Conservation (phyloP, 2,329 filamentous ascomycete genomes). For the Fusarium tuaranense region DNA sequence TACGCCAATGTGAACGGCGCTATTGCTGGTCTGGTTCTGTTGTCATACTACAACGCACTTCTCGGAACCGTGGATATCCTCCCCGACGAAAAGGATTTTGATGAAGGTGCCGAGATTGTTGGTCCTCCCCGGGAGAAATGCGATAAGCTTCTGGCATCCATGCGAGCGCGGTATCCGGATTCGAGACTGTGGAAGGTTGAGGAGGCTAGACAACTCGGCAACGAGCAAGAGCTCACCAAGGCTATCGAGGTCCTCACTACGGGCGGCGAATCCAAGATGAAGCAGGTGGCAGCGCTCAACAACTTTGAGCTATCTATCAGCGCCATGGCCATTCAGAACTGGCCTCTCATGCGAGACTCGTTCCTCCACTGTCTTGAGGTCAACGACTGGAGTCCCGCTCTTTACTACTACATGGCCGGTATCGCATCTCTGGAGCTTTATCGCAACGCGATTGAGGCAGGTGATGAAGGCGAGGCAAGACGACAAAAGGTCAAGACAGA, state of each 20-base stretch:
- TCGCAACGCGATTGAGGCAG: slow-evolving; percentile 64
- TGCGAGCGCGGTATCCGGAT: slow-evolving; percentile 83
- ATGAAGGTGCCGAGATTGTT: slow-evolving; percentile 68
- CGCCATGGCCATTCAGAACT: slow-evolving; percentile 83
- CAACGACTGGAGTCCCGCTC: slow-evolving; percentile 89
- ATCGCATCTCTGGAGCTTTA: slow-evolving; percentile 85
- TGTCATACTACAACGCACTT: slow-evolving; percentile 90
- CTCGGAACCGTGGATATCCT: slow-evolving; percentile 91
- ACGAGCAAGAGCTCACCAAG: slow-evolving; percentile 72
- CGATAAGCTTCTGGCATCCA: slow-evolving; percentile 73
- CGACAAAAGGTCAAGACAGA: slow-evolving; percentile 73
- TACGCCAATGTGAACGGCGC: slow-evolving; percentile 94
- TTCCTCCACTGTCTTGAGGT: slow-evolving; percentile 82
- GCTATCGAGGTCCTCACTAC: slow-evolving; percentile 74
- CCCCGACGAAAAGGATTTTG: slow-evolving; percentile 67
- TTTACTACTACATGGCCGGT: slow-evolving; percentile 92
- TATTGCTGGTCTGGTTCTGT: slow-evolving; percentile 82
- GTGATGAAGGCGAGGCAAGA: slow-evolving; percentile 59
- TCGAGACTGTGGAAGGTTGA: slow-evolving; percentile 90
- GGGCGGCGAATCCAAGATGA: slow-evolving; percentile 77
- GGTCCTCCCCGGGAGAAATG: slow-evolving; percentile 80
- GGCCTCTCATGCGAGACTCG: slow-evolving; percentile 76
- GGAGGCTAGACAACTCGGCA: slow-evolving; percentile 81
- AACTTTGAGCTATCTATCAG: slow-evolving; percentile 87
- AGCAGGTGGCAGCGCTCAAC: slow-evolving; percentile 87